Conservation (phyloP, 2,329 filamentous ascomycete species). For the Pochonia chlamydosporia region DNA sequence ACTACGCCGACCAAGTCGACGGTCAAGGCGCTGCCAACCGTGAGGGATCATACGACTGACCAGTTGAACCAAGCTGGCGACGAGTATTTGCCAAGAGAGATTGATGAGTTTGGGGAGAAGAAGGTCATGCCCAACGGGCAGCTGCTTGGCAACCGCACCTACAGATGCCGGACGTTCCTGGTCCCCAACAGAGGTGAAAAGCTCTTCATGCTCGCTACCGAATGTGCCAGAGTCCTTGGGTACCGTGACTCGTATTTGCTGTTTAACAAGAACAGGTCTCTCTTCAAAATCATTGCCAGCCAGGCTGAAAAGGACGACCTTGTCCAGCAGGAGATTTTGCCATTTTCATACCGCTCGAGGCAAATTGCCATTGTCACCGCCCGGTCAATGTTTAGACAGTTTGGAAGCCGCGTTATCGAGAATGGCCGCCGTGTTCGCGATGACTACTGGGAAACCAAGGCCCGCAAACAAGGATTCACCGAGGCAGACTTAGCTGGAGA, state of each 20-base stretch:
- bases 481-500: slow-evolving; percentile 94
- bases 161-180: slow-evolving; percentile 87
- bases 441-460: slow-evolving; percentile 98
- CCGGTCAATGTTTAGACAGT: slow-evolving; percentile 97
- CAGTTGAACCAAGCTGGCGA: slow-evolving; percentile 85
- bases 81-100: slow-evolving; percentile 91
- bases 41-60: slow-evolving; percentile 94
- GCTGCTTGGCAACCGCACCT: slow-evolving; percentile 75
- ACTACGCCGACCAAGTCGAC: slow-evolving; percentile 76
- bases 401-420: slow-evolving; percentile 88
- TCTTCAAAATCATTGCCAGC: slow-evolving; percentile 96
- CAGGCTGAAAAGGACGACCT: slow-evolving; percentile 95
- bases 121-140: slow-evolving; percentile 85
- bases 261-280: slow-evolving; percentile 96
- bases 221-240: slow-evolving; percentile 87
- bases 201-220: slow-evolving; percentile 96
- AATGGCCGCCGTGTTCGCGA: slow-evolving; percentile 88
- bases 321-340: slow-evolving; percentile 89
- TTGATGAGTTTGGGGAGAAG: slow-evolving; percentile 87
- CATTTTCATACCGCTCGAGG: slow-evolving; percentile 95
- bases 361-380: slow-evolving; percentile 98
- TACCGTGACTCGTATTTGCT: slow-evolving; percentile 97
- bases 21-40: slow-evolving; percentile 90
- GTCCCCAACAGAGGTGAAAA: slow-evolving; percentile 89
- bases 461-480: slow-evolving; percentile 94